Percentiles rank a stretch among this genome's conserved stretches.
These are phyloP conservation scores for Hanseniaspora hatyaiensis DNA, from an alignment of 805 yeast species.

Conservation along the genomic window DNA sequence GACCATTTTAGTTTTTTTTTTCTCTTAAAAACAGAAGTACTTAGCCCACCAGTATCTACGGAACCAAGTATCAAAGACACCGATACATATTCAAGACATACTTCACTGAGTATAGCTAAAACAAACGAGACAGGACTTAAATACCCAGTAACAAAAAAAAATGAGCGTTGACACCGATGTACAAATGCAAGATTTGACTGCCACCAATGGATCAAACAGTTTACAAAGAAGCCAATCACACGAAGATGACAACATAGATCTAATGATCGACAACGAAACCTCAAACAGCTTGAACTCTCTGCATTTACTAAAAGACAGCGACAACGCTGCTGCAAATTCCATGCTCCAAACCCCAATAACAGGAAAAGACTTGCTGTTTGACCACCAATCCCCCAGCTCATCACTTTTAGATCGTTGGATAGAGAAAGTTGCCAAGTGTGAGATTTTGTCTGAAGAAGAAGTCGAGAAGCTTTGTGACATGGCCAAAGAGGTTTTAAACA, in stretches of 20 bases:
- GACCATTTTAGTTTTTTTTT: too few species aligned
- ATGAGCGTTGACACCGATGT: conserved; percentile 75
- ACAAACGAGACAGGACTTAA: neutral
- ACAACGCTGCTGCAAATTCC: conserved; percentile 23
- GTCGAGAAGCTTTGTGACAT: conserved; percentile 71
- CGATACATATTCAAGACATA: too few species aligned
- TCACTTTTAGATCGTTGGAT: conserved; percentile 81
- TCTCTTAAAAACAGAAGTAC: too few species aligned
- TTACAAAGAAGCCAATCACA: conserved; percentile 11
- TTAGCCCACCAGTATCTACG: too few species aligned
- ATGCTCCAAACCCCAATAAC: conserved; percentile 26
- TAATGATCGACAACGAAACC: conserved; percentile 10
- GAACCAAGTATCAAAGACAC: too few species aligned
- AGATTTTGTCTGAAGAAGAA: conserved; percentile 68
- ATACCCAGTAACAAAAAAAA: neutral
- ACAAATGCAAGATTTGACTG: conserved; percentile 69
- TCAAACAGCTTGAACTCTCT: conserved; percentile 8
- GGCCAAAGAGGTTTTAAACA: conserved; percentile 84
- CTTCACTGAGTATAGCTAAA: neutral
- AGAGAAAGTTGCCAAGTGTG: conserved; percentile 63
- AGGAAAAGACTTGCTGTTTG: conserved; percentile 26
- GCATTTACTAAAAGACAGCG: conserved; percentile 29
- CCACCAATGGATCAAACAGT: conserved; percentile 7
- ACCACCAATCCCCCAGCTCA: conserved; percentile 36
- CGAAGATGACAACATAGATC: conserved; percentile 7